Evolutionary conservation across 441 rosid species (phyloP), one percentile per base, ranked within the genome.

Genomic region (Populus hybrid): DNA sequence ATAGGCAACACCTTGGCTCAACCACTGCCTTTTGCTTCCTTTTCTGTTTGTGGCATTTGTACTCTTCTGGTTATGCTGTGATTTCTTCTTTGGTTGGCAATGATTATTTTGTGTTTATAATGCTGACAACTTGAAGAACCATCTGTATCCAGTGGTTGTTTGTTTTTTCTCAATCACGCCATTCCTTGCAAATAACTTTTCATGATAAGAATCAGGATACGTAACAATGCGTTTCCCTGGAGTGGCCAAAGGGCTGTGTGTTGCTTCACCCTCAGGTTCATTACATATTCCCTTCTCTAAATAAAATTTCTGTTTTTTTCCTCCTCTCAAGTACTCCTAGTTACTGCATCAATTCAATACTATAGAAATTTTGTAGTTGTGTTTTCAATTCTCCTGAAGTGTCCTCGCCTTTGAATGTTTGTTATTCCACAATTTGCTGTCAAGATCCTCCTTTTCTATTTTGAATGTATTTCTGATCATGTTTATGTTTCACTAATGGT

Each of bases 231-330:
- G 67, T 80, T 95, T 92, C 83, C 94, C 95, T 40, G 94, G 95
- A 50, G 97, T 95, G 69, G 97, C 97, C 68, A 89, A 89, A 86
- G 98, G 98, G 80, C 88, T 93, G 42, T 90, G 89, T 80, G 96
- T 92, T 83, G 97, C 99, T 81, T 90, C 91, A 64, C 75, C 85
- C 10, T 84, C 95, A 85, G 98, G 98, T 94, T 71, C 23, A 36
- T 67, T 76, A 76, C 70, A 75, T 18, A 72, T 66, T 77, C 71
- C 70, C 50, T 61, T 30, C 53, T 24, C 46, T 57, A 24, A 24
- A 50, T 24, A 26, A 21, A 38, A 10, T n/a, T 64, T 40, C 3
- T 10, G 26, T 8, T 21, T 23, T 35, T 71, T 42, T 7, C 20
- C 24, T 67, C 75, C 35, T 63, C 79, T 32, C 14, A 74, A 70